These are phyloP conservation scores for Aspergillus sp. DNA, from an alignment of 2,329 filamentous ascomycete genomes.

Conservation along the genomic window DNA sequence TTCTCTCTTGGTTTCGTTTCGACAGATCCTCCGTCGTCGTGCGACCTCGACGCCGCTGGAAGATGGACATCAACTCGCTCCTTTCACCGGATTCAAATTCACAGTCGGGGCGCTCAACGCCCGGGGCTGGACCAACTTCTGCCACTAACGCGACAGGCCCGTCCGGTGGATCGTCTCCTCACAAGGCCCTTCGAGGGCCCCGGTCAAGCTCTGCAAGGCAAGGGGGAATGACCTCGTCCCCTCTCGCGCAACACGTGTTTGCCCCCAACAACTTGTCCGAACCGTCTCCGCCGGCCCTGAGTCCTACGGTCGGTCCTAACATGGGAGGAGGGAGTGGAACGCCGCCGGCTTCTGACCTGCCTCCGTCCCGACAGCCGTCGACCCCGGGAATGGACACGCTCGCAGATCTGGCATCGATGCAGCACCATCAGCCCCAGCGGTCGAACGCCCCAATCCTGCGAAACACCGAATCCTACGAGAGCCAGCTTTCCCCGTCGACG, in stretches of 20 bases:
- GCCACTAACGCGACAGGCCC: slow-evolving; percentile 16
- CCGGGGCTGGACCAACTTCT: slow-evolving; percentile 18
- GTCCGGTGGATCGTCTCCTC: slow-evolving; percentile 21
- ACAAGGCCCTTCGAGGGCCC: slow-evolving; percentile 28
- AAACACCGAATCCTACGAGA: slow-evolving; percentile 33
- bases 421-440: slow-evolving; percentile 36
- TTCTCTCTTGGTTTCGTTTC: slow-evolving; percentile 4
- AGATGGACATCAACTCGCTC: slow-evolving; percentile 40
- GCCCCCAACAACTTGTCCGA: slow-evolving; percentile 28
- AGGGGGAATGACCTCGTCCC: slow-evolving; percentile 30
- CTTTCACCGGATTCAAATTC: slow-evolving; percentile 36
- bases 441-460: slow-evolving; percentile 30
- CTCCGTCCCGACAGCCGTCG: slow-evolving; percentile 31
- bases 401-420: slow-evolving; percentile 39
- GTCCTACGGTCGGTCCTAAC: slow-evolving; percentile 20
- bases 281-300: slow-evolving; percentile 28
- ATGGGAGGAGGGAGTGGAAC: slow-evolving; percentile 24
- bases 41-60: slow-evolving; percentile 8
- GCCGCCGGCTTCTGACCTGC: slow-evolving; percentile 24
- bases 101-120: slow-evolving; percentile 26
- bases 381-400: slow-evolving; percentile 42
- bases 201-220: slow-evolving; percentile 24
- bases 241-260: slow-evolving; percentile 35
- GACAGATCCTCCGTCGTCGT: slow-evolving; percentile 3
- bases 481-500: slow-evolving; percentile 35